Base-by-base conservation (phyloP, 345 rosid species). In the Nephelium lappaceum region DNA sequence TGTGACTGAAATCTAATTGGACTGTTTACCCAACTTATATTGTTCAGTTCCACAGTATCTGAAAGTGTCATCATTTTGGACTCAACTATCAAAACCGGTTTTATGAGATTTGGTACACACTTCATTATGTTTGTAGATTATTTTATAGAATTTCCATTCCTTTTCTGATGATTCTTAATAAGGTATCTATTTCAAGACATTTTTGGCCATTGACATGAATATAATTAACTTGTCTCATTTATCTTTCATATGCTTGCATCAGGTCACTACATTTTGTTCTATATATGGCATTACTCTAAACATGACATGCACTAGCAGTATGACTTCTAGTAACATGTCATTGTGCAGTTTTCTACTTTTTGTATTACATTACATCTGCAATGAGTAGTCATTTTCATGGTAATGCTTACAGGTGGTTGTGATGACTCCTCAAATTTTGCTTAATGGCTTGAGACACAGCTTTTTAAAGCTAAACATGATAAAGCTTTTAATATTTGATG, bases 401-500 rank as follows among this genome's bases (percentile, higher is more conserved):
- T 79, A 49, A 38, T 81, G 23, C 68, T 60, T 78, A 24, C 81
- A 95, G 99, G 96, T 95, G 71, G 88, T 94, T 83, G 97, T 96
- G 81, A 94, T 96, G 99, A 96, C 99, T 15, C 99, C 95, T n/a
- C 91, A 85, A 27, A 91, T 96, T 83, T 85, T 96, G 81, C 95
- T 96, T 6, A 11, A 58, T 78, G 87, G 93, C 71, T 85, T 96
- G 87, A 90, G 95, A 82, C 97, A 81, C 72, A 75, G 89, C 83
- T 87, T 87, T 80, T 83, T 96, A 76, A 85, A 71, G 5, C 77
- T 92, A 53, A 82, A 85, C 75, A 75, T 81, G 84, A 92, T 96
- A 74, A 93, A 90, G 89, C 85, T 96, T 86, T 82, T 96, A 73
- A 84, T 96, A 73, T 12, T 96, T 70, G 99, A 96, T 88, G 99